Conservation (phyloP, 202 grass and related monocot genomes). For the Miscanthus sacchariflorus region DNA sequence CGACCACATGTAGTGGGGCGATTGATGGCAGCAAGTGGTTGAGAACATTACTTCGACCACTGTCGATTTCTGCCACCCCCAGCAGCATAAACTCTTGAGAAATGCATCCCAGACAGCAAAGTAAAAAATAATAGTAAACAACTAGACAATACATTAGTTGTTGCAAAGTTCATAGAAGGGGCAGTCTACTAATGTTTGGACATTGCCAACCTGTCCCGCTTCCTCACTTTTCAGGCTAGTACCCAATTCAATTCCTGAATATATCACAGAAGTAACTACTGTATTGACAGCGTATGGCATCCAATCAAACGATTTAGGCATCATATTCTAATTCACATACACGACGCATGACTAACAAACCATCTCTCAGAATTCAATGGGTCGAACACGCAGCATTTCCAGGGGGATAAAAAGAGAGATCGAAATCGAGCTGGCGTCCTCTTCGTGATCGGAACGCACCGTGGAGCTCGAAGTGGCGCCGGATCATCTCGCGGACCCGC, state of each 20-base stretch:
- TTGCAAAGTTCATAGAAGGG: neutral
- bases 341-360: neutral
- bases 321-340: neutral
- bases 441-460: constrained; percentile 42
- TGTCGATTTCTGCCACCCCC: neutral
- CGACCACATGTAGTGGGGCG: no score
- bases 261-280: neutral
- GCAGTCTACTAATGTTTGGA: neutral
- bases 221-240: neutral
- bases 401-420: neutral
- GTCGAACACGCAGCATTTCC: neutral
- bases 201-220: neutral
- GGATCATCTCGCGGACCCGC: constrained; percentile 69
- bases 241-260: neutral
- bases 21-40: neutral
- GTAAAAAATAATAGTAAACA: neutral
- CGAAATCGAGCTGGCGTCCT: neutral
- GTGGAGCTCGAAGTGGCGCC: constrained; percentile 77
- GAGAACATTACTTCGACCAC: neutral
- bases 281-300: neutral
- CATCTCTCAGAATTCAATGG: neutral
- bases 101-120: neutral
- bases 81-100: neutral
- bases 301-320: neutral
- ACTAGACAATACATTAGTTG: neutral